Conservation (phyloP, 192 early-diverging fungal genomes). For the Backusella tuberculispora region DNA sequence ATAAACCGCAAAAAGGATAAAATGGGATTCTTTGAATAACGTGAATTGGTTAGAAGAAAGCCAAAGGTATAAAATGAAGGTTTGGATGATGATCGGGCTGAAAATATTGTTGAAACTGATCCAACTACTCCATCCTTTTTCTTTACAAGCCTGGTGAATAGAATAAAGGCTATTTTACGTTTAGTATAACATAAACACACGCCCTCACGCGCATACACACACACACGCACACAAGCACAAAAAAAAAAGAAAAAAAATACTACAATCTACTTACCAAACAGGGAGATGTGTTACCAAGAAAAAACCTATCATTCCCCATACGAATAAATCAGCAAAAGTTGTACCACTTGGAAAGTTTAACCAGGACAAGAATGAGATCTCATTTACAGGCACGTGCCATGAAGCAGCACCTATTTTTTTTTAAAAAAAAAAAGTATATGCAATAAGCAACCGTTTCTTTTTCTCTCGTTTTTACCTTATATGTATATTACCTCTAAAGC, state of each 20-base stretch:
- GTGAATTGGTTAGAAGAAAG: constrained; percentile 65
- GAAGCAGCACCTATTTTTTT: constrained; percentile 17
- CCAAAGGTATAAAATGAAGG: constrained; percentile 68
- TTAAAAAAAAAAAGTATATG: not conserved
- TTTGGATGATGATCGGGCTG: constrained; percentile 62
- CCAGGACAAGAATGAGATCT: constrained; percentile 18
- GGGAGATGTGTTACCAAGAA: constrained; percentile 60
- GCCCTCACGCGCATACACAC: not conserved
- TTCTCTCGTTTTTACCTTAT: not conserved
- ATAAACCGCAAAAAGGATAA: constrained; percentile 72
- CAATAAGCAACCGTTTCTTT: not conserved
- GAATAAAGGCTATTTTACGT: constrained; percentile 42
- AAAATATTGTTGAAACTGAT: constrained; percentile 56
- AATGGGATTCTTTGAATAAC: constrained; percentile 67
- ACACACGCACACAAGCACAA: not conserved
- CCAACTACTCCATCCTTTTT: constrained; percentile 58
- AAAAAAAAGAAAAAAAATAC: not conserved
- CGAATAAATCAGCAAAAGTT: constrained; percentile 34
- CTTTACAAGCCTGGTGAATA: constrained; percentile 51
- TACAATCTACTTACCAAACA: constrained; percentile 46
- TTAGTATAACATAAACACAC: not conserved
- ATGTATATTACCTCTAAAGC: constrained; percentile 57
- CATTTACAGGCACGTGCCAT: constrained; percentile 22
- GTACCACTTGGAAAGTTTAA: constrained; percentile 16
- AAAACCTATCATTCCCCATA: constrained; percentile 44